A percentile compares a stretch with the other conserved stretches of the same genome.
Evolutionary conservation across 179 eudicot genomes (phyloP).

Genomic region (Sideroxylon spinosum): DNA sequence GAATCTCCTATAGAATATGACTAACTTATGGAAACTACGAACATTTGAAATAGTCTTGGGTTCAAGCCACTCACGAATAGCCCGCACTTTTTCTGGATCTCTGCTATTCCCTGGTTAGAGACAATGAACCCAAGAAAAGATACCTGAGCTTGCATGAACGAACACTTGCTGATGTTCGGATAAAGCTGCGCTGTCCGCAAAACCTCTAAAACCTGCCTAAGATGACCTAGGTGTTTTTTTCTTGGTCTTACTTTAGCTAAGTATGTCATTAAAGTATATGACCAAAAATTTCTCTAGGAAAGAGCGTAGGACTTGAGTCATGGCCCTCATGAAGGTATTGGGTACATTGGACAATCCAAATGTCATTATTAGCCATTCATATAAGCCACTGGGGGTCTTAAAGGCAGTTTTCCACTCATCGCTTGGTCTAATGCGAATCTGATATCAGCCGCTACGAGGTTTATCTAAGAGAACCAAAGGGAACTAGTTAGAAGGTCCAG

Average conservation of each 20-base stretch:
- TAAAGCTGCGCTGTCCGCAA: neutral
- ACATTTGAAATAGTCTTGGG: neutral
- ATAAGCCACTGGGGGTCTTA: neutral
- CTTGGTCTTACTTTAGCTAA: neutral
- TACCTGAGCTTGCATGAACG: neutral
- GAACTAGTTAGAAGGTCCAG: neutral
- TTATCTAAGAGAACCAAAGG: neutral
- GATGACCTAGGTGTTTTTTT: neutral
- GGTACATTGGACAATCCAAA: neutral
- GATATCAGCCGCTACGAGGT: neutral
- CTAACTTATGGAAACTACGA: neutral
- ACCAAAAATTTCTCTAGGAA: neutral
- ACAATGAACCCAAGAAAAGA: constrained; percentile 3
- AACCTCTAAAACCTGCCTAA: neutral
- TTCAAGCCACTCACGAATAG: neutral
- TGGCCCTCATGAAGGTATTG: neutral
- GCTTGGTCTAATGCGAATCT: neutral
- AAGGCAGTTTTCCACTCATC: constrained; percentile 5
- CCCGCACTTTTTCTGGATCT: neutral
- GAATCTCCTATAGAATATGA: neutral
- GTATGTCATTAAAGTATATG: neutral
- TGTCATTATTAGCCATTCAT: constrained; percentile 10
- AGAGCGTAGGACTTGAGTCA: neutral
- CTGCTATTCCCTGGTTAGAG: neutral
- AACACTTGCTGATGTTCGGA: neutral